Base-by-base conservation (phyloP, 441 rosid species). In the Brassica hybrid region DNA sequence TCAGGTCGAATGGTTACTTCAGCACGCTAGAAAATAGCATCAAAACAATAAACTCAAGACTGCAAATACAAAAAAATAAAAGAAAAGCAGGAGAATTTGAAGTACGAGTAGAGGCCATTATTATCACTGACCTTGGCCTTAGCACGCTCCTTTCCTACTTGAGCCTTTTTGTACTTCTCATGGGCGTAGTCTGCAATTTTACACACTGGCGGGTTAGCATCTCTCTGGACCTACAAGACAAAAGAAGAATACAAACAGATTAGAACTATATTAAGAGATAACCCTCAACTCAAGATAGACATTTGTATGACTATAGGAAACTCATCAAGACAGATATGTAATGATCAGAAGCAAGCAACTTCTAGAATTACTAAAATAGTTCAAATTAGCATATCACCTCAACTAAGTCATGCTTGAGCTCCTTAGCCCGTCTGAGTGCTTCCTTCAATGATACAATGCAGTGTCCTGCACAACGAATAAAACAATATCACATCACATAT, bases 1-100 rank as follows among this genome's bases (percentile, higher is more conserved):
- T 65, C 78, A 13, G 91, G 85, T 76, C 86, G 88, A 48, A 93
- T 27, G 13, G 85, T 79, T 32, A 30, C 30, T 48, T 86, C 94
- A 69, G 90, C 69, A 84, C 90, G 85, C 87, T 87, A 71, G 69
- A 43, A 54, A 16, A 54, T 76, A 13, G 74, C 25, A 71, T 56
- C 41, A 66, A 54, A 54, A 13, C 16, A 12, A 58, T 38, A 25
- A 82, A 58, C 17, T 67, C 71, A 80, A 38, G 19, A 59, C 56
- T 21, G 17, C 10, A 34, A 6, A 67, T 18, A 25, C 32, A 67
- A 50, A 4, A 7, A 27, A 32, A 25, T 23, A 67, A 50, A 4
- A 7, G 21, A 32, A 23, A 70, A 61, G 50, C 65, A 21, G 11
- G 60, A 34, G 59, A 36, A 69, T 25, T 12, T 18, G 3, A 61